A percentile compares a stretch with the other conserved stretches of the same genome.
These are phyloP conservation scores for Phytophthora meadii DNA, from an alignment of 352 stramenopile genomes.

Conservation along the genomic window DNA sequence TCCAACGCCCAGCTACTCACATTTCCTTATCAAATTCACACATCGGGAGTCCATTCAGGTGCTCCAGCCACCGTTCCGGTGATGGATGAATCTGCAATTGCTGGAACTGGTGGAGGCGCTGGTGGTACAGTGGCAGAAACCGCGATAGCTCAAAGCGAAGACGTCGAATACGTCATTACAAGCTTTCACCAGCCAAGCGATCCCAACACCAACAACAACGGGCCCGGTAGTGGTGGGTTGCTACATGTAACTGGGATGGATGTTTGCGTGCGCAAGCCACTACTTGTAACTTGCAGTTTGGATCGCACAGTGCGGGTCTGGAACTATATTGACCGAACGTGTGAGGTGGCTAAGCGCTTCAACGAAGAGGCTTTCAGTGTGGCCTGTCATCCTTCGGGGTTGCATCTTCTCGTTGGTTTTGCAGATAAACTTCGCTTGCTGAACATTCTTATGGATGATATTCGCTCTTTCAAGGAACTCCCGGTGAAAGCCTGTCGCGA, in stretches of 20 bases:
- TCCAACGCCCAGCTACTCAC: slow-evolving; percentile 71
- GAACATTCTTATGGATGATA: slow-evolving; percentile 94
- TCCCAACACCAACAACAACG: slow-evolving; percentile 18
- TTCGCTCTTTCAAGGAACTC: slow-evolving; percentile 87
- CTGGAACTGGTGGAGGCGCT: slow-evolving; percentile 7
- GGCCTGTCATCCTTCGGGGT: slow-evolving; percentile 90
- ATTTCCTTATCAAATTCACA: slow-evolving; percentile 75
- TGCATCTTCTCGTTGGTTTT: slow-evolving; percentile 92
- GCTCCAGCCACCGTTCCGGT: slow-evolving; percentile 10
- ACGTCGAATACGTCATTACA: slow-evolving; percentile 76
- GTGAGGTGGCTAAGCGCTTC: slow-evolving; percentile 91
- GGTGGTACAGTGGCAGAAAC: background rate
- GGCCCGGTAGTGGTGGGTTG: slow-evolving; percentile 33
- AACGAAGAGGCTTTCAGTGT: slow-evolving; percentile 91
- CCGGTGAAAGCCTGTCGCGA: slow-evolving; percentile 83
- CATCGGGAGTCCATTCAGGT: slow-evolving; percentile 21
- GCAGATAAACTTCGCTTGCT: slow-evolving; percentile 91
- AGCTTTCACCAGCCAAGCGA: slow-evolving; percentile 80
- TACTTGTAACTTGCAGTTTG: slow-evolving; percentile 90
- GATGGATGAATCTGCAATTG: slow-evolving; percentile 31
- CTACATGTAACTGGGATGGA: slow-evolving; percentile 90
- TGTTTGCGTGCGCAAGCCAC: slow-evolving; percentile 92
- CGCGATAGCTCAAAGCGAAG: slow-evolving; percentile 52
- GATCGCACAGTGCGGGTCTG: slow-evolving; percentile 92
- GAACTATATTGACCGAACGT: slow-evolving; percentile 93